Conservation (phyloP, 148 eudicot genomes). For the Tetragonia tetragonoides region DNA sequence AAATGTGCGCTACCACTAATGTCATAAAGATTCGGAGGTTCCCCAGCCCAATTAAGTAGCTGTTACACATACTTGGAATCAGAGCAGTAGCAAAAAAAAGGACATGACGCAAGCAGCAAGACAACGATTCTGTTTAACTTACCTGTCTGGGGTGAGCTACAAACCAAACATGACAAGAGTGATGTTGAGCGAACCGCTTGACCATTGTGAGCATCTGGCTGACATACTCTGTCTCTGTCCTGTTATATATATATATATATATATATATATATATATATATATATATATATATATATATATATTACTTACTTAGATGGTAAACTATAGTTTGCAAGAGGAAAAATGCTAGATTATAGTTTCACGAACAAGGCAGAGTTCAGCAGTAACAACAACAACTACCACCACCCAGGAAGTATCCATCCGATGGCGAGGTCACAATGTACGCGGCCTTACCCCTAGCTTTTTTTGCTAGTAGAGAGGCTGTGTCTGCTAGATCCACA, state of each 20-base stretch:
- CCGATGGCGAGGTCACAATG: too few species aligned
- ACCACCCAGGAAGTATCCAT: too few species aligned
- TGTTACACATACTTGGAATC: constrained; percentile 30
- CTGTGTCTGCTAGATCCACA: too few species aligned
- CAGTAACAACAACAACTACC: background rate
- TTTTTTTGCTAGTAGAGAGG: too few species aligned
- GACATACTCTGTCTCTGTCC: constrained; percentile 98
- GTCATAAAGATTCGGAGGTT: constrained; percentile 81
- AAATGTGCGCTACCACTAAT: constrained; percentile 99
- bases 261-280: constrained; percentile 1
- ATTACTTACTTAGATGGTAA: background rate
- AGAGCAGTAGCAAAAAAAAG: constrained; percentile 7
- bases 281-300: background rate
- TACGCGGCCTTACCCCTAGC: too few species aligned
- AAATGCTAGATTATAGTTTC: background rate
- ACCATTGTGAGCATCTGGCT: constrained; percentile 93
- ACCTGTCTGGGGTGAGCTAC: constrained; percentile 99
- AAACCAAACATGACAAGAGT: constrained; percentile 98
- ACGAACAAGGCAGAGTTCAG: background rate
- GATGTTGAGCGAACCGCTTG: constrained; percentile 94
- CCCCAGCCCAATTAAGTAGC: constrained; percentile 83
- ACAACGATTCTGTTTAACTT: constrained; percentile 4
- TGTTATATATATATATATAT: constrained; percentile 26
- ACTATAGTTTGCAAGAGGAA: background rate
- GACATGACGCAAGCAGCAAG: background rate